A percentile compares a stretch with the other conserved stretches of the same genome.
Conservation (phyloP, 2,329 filamentous ascomycete genomes). For the Coccinonectria pachysandricola region DNA sequence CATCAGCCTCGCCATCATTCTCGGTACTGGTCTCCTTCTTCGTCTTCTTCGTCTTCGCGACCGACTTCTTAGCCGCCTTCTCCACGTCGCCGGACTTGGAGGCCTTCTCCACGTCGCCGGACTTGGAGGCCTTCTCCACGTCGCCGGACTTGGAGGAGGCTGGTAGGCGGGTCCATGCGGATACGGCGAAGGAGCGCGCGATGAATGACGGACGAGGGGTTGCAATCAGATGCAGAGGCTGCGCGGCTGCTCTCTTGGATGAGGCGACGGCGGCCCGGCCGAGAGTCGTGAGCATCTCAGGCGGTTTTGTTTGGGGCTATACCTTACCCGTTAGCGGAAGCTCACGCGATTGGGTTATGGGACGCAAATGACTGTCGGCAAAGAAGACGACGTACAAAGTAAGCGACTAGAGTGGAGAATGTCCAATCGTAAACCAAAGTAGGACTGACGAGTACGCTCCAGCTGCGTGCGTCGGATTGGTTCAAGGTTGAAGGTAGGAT, state of each 20-base stretch:
- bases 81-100: conserved; percentile 9
- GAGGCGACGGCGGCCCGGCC: conserved; percentile 29
- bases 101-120: conserved; percentile 9
- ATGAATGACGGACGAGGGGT: too few species aligned
- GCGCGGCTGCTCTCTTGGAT: too few species aligned
- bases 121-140: conserved; percentile 10
- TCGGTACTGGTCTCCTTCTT: conserved; percentile 2
- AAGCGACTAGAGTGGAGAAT: not conserved
- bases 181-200: conserved; percentile 23
- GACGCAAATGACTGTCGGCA: conserved; percentile 1
- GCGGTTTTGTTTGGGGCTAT: conserved; percentile 3
- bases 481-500: not conserved
- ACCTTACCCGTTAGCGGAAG: not conserved
- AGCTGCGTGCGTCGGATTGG: not conserved
- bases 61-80: conserved; percentile 12
- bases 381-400: too few species aligned
- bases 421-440: not conserved
- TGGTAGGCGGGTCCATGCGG: conserved; percentile 18
- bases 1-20: conserved; percentile 11
- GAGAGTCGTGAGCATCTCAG: conserved; percentile 36
- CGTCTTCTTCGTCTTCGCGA: conserved; percentile 7
- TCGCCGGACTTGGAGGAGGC: conserved; percentile 7
- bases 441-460: not conserved
- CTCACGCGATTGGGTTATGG: not conserved
- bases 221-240: too few species aligned